Percentiles rank a stretch among this genome's conserved stretches.
Evolutionary conservation across 805 yeast genomes (phyloP).

Genomic region (Sugiyamaella qingdaonensis): DNA sequence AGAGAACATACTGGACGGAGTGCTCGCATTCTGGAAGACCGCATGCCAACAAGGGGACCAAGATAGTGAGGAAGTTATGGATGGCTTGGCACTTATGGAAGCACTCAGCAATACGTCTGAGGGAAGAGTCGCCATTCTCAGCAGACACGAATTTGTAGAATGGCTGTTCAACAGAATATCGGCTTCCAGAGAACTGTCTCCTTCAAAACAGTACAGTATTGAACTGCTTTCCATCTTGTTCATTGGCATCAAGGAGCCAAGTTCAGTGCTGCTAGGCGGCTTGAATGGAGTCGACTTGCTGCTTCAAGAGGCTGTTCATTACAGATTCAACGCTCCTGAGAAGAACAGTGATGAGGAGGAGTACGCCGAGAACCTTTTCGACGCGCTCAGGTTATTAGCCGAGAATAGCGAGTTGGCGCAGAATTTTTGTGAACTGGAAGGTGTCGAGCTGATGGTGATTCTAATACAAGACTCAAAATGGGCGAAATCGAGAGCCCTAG

Average conservation of each 20-base stretch:
- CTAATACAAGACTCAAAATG: conserved; percentile 14
- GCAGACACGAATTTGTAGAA: not conserved
- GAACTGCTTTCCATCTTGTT: conserved; percentile 1
- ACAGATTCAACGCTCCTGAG: conserved; percentile 7
- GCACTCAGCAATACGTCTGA: not conserved
- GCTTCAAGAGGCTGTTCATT: conserved; percentile 9
- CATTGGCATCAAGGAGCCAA: not conserved
- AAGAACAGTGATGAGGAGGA: conserved; percentile 13
- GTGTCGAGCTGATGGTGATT: conserved; percentile 20
- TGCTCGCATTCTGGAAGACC: not conserved
- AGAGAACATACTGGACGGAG: not conserved
- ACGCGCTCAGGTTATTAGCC: conserved; percentile 5
- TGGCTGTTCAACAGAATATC: not conserved
- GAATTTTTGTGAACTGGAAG: conserved; percentile 18
- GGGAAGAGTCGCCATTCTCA: not conserved
- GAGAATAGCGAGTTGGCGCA: conserved; percentile 1
- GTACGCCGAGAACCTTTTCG: conserved; percentile 13
- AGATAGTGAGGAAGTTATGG: conserved; percentile 2
- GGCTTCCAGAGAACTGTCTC: not conserved
- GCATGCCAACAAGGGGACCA: not conserved
- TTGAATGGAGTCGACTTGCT: conserved; percentile 7
- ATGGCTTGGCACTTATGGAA: conserved; percentile 1
- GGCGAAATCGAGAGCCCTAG: conserved; percentile 8
- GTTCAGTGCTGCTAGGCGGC: not conserved
- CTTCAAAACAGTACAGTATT: not conserved